Evolutionary conservation across 2,329 filamentous ascomycete genomes (phyloP).

Genomic region (Coniella lustricola): DNA sequence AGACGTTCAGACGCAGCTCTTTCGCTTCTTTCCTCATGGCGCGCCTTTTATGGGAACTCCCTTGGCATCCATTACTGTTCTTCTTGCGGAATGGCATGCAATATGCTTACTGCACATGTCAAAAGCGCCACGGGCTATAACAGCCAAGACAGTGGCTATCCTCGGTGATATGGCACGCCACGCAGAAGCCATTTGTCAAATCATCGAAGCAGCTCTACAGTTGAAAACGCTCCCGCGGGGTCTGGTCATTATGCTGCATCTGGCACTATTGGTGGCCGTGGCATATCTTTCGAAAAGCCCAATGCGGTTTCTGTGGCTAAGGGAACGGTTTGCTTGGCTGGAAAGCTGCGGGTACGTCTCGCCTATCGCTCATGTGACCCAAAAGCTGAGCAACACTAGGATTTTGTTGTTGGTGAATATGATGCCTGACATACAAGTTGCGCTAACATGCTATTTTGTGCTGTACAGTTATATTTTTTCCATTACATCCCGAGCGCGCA

Average conservation of each 20-base stretch:
- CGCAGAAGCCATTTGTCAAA: constrained; percentile 65
- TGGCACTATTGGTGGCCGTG: constrained; percentile 66
- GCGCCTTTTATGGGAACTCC: constrained; percentile 58
- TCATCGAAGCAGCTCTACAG: constrained; percentile 70
- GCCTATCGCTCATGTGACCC: neutral
- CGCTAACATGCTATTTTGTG: constrained; percentile 1
- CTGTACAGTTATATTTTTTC: constrained; percentile 74
- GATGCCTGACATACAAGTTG: neutral
- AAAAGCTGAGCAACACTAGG: neutral
- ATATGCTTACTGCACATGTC: constrained; percentile 75
- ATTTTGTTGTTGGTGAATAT: no score
- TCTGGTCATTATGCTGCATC: constrained; percentile 64
- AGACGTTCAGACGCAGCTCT: constrained; percentile 49
- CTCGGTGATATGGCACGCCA: constrained; percentile 50
- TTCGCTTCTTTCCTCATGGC: constrained; percentile 56
- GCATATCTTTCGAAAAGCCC: constrained; percentile 73
- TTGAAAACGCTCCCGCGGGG: constrained; percentile 67
- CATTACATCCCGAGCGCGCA: constrained; percentile 61
- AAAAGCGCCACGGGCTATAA: constrained; percentile 55
- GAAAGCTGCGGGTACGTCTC: constrained; percentile 69
- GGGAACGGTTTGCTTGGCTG: constrained; percentile 69
- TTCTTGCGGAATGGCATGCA: constrained; percentile 70
- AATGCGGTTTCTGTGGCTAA: constrained; percentile 70
- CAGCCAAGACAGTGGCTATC: constrained; percentile 43
- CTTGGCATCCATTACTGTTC: constrained; percentile 66